These are phyloP conservation scores for Colletotrichum sp. DNA, from an alignment of 2,329 filamentous ascomycete species.

Conservation along the genomic window DNA sequence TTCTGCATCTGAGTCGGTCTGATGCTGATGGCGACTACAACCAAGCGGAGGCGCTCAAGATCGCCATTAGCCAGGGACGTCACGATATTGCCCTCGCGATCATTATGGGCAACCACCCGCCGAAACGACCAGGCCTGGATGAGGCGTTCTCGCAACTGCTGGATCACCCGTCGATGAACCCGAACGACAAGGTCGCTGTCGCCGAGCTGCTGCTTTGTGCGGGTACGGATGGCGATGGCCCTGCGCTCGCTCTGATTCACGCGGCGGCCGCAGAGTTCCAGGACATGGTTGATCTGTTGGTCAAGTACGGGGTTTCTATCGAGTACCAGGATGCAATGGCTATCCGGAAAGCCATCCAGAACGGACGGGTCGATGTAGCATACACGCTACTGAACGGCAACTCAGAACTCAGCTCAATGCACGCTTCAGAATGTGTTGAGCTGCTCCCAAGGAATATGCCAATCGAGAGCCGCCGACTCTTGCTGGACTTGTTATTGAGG, in stretches of 20 bases:
- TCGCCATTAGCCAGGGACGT: conserved; percentile 52
- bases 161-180: conserved; percentile 48
- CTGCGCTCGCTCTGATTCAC: conserved; percentile 52
- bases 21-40: conserved; percentile 59
- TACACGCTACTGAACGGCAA: conserved; percentile 50
- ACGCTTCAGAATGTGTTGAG: conserved; percentile 56
- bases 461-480: conserved; percentile 46
- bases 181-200: conserved; percentile 55
- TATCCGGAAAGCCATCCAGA: conserved; percentile 53
- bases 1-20: conserved; percentile 55
- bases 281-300: conserved; percentile 59
- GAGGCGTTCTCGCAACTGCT: conserved; percentile 56
- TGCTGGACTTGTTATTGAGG: conserved; percentile 52
- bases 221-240: conserved; percentile 57
- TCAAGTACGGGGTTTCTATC: conserved; percentile 58
- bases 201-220: conserved; percentile 63
- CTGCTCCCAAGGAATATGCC: conserved; percentile 52
- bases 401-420: conserved; percentile 44
- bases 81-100: conserved; percentile 62
- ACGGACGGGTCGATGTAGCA: conserved; percentile 51
- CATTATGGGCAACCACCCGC: conserved; percentile 57
- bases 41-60: conserved; percentile 55
- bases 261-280: conserved; percentile 55
- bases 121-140: conserved; percentile 51
- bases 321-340: conserved; percentile 57